Evolutionary conservation across 2,329 filamentous ascomycete species (phyloP), one percentile per base, ranked within the genome.

Genomic region (Nothopassalora personata): DNA sequence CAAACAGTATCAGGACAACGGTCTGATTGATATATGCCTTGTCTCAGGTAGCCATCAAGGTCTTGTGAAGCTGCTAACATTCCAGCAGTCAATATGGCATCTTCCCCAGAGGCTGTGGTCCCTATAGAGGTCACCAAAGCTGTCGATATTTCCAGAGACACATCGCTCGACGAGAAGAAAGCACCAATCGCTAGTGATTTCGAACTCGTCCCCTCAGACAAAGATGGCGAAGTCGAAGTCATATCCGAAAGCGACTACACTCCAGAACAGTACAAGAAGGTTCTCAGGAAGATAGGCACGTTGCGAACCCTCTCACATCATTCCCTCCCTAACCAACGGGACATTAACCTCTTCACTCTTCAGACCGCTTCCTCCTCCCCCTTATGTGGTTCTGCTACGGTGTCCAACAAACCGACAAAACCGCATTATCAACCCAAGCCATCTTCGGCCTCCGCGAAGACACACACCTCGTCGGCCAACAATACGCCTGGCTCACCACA

Each of bases 361-460:
- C 18, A 55, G 53, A 80, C 60, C 70, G 70, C n/a, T 79, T 75
- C 58, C 68, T 80, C 15, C 71, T 80, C 0, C 77, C 77, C 1
- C 64, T 80, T 46, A 80, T 80, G 65, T 80, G 75, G 73, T 67
- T 72, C 59, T 79, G 77, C 62, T 80, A 80, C 59, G 79, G 79
- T 36, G 76, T 80, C 52, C 79, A 81, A 61, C 78, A 80, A 63
- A 75, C 73, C 0, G 77, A 80, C 66, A 80, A 80, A 65, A 80
- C 76, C 1, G 64, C 67, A 1, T 56, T 68, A 4, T 65, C 67
- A 9, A 70, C 65, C 2, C 70, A 71, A 51, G 82, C 82, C 3
- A 73, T 76, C 28, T 84, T 84, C 48, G 71, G 81, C 13, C 52
- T 81, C 34, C 80, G 80, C 73, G 77, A 82, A 59, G 73, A 76